Conservation (phyloP, 345 rosid genomes). For the Gynandropsis gynandra region DNA sequence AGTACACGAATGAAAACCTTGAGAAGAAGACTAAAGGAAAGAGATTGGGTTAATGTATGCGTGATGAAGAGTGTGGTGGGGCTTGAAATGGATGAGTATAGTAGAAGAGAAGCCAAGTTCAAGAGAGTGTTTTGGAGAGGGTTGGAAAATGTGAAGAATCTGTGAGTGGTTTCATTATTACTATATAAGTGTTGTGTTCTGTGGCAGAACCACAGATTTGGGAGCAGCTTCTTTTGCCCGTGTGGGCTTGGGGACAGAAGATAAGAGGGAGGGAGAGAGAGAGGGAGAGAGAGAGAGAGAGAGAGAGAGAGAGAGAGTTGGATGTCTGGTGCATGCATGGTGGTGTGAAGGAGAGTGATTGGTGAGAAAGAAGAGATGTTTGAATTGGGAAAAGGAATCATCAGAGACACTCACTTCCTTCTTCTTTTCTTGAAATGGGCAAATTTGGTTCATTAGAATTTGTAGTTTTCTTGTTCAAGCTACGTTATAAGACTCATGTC, state of each 20-base stretch:
- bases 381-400: conserved; percentile 38
- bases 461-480: too few species aligned
- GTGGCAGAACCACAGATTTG: conserved; percentile 32
- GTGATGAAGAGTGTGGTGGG: conserved; percentile 2
- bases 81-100: too few species aligned
- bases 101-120: conserved; percentile 25
- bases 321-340: conserved; percentile 34
- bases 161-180: conserved; percentile 27
- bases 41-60: conserved; percentile 11
- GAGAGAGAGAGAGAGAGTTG: too few species aligned
- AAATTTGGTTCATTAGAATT: background rate
- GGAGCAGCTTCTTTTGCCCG: conserved; percentile 30
- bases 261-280: conserved; percentile 40
- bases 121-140: conserved; percentile 22
- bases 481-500: too few species aligned
- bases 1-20: conserved; percentile 19
- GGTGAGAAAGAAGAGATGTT: conserved; percentile 36
- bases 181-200: conserved; percentile 34
- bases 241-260: conserved; percentile 83
- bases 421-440: conserved; percentile 17
- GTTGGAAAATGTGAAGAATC: conserved; percentile 53
- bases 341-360: conserved; percentile 32
- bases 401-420: background rate
- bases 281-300: too few species aligned
- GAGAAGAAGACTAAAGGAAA: conserved; percentile 3